Conservation (phyloP, 2,329 filamentous ascomycete species). For the Cadophora gregata region DNA sequence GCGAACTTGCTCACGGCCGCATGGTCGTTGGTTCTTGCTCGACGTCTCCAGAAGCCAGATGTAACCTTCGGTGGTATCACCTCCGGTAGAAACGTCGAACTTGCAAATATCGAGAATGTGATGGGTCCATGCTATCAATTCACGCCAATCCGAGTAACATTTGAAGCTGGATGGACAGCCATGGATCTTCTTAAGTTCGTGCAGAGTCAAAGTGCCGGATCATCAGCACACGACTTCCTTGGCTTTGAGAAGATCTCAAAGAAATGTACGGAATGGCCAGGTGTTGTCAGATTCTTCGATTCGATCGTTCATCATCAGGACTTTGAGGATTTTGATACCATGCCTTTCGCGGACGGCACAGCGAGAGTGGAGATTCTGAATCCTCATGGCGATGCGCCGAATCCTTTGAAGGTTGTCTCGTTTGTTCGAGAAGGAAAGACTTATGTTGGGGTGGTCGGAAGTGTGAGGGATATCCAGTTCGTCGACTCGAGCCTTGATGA, state of each 20-base stretch:
- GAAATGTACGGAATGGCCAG: constrained; percentile 44
- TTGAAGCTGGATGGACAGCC: constrained; percentile 45
- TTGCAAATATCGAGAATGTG: constrained; percentile 47
- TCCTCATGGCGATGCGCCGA: constrained; percentile 48
- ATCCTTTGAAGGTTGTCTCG: constrained; percentile 53
- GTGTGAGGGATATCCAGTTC: constrained; percentile 47
- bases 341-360: constrained; percentile 47
- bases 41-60: constrained; percentile 44
- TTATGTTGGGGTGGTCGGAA: constrained; percentile 52
- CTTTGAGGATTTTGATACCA: constrained; percentile 48
- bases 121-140: constrained; percentile 54
- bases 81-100: constrained; percentile 50
- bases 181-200: constrained; percentile 44
- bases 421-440: constrained; percentile 50
- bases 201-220: constrained; percentile 44
- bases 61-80: constrained; percentile 52
- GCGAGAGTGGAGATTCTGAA: constrained; percentile 45
- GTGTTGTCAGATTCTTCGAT: constrained; percentile 24
- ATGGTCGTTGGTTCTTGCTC: constrained; percentile 51
- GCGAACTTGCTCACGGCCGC: constrained; percentile 51
- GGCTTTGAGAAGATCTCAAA: constrained; percentile 46
- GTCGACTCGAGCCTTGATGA: constrained; percentile 47
- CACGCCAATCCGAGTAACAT: constrained; percentile 50
- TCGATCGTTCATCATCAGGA: constrained; percentile 22
- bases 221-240: constrained; percentile 45